Percentiles rank a stretch among this genome's conserved stretches.
These are phyloP conservation scores for Metschnikowia santaceciliae DNA, from an alignment of 805 yeast species.

Conservation along the genomic window DNA sequence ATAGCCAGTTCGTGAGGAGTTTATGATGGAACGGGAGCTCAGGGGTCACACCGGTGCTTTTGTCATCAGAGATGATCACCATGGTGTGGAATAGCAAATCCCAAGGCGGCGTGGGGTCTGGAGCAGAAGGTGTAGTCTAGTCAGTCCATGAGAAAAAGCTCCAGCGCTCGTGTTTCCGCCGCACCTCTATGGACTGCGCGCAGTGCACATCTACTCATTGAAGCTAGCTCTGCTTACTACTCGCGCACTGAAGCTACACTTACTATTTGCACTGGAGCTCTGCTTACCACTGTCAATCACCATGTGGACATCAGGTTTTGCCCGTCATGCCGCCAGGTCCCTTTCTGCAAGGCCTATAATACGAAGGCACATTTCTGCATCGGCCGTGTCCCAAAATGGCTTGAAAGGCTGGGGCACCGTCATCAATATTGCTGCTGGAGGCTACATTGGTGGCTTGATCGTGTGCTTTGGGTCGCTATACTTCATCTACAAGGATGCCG, in stretches of 20 bases:
- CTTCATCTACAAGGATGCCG: slow-evolving; percentile 38
- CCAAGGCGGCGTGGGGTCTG: background rate
- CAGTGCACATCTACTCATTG: background rate
- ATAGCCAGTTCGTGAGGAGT: slow-evolving; percentile 21
- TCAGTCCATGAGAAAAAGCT: background rate
- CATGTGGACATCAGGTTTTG: background rate
- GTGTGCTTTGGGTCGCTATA: slow-evolving; percentile 38
- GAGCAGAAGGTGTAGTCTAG: background rate
- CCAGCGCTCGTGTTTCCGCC: background rate
- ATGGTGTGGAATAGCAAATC: background rate
- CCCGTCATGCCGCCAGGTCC: background rate
- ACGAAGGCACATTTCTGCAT: background rate
- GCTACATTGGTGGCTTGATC: slow-evolving; percentile 39
- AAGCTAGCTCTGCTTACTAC: too few relatives aligned
- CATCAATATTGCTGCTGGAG: slow-evolving; percentile 39
- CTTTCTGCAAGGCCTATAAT: background rate
- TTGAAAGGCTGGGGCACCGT: slow-evolving; percentile 29
- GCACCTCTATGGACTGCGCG: background rate
- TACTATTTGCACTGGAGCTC: background rate
- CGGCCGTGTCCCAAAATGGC: slow-evolving; percentile 4
- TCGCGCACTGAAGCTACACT: too few relatives aligned
- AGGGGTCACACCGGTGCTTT: background rate
- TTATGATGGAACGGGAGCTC: slow-evolving; percentile 5
- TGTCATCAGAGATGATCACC: slow-evolving; percentile 1
- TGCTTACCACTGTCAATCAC: background rate